phyloP scores from a whole-genome alignment of 1,284 basidiomycete species.

The Cutaneotrichosporon cavernicola region DNA sequence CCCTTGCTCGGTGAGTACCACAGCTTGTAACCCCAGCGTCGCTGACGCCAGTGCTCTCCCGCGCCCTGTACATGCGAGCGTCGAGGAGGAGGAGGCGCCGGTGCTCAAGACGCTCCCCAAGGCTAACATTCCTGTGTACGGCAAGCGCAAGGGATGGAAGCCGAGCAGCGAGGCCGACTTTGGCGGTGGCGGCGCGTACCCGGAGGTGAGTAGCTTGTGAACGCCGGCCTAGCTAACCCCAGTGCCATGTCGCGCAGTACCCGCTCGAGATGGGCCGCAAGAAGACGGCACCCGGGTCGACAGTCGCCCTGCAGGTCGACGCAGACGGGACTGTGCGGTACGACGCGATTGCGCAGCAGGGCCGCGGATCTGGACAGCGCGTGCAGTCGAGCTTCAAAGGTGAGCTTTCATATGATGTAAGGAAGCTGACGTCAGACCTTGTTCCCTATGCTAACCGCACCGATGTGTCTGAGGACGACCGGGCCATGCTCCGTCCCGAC shows the following conservation, averaged over 20 bases:
- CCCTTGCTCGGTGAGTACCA: slow-evolving; percentile 48
- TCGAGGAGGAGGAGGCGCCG: slow-evolving; percentile 38
- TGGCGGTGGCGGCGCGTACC: slow-evolving; percentile 90
- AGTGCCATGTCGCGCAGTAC: slow-evolving; percentile 94
- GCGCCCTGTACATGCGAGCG: slow-evolving; percentile 39
- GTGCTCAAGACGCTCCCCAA: slow-evolving; percentile 25
- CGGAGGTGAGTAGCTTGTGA: slow-evolving; percentile 59
- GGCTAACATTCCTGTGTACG: slow-evolving; percentile 59
- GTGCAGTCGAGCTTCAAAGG: slow-evolving; percentile 92
- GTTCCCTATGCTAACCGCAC: slow-evolving; percentile 88
- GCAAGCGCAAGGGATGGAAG: slow-evolving; percentile 81
- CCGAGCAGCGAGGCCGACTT: slow-evolving; percentile 79
- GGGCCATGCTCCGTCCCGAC: slow-evolving; percentile 82
- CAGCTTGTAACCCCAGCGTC: not conserved
- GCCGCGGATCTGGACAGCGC: slow-evolving; percentile 77
- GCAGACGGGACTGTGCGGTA: slow-evolving; percentile 94
- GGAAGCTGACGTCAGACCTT: slow-evolving; percentile 61
- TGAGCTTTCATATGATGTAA: slow-evolving; percentile 26
- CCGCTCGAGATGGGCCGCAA: slow-evolving; percentile 93
- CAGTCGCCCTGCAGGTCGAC: slow-evolving; percentile 93
- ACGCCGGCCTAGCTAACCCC: slow-evolving; percentile 17
- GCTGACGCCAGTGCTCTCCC: slow-evolving; percentile 42
- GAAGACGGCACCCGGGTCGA: slow-evolving; percentile 87
- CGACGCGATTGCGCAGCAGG: slow-evolving; percentile 94
- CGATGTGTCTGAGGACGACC: slow-evolving; percentile 73